Conservation (phyloP, 2,329 filamentous ascomycete genomes). For the Phialemoniopsis sp. region DNA sequence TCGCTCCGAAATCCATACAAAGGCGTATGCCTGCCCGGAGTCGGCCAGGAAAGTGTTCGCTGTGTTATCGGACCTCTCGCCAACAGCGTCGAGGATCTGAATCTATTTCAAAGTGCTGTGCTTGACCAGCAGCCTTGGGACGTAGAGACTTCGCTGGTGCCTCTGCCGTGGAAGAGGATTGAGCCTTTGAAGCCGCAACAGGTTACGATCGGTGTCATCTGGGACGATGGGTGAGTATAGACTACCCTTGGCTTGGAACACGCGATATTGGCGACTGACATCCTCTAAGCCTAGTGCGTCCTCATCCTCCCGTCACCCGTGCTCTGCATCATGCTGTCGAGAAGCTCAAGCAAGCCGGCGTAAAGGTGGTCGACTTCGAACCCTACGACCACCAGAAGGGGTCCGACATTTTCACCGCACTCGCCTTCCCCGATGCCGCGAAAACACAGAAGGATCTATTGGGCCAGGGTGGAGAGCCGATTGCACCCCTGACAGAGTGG, state of each 20-base stretch:
- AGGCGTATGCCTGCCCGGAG: slow-evolving; percentile 7
- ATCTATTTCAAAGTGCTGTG: slow-evolving; percentile 47
- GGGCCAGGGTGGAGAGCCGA: slow-evolving; percentile 17
- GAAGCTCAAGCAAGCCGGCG: slow-evolving; percentile 11
- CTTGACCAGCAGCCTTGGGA: slow-evolving; percentile 60
- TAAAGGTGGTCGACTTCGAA: slow-evolving; percentile 16
- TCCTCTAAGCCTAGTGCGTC: no score
- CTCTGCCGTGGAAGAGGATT: slow-evolving; percentile 51
- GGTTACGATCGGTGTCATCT: slow-evolving; percentile 13
- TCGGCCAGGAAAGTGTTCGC: no score
- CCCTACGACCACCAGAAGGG: slow-evolving; percentile 15
- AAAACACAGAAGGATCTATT: slow-evolving; percentile 10
- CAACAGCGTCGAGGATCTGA: slow-evolving; percentile 38
- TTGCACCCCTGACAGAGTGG: slow-evolving; percentile 19
- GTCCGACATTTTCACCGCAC: slow-evolving; percentile 10
- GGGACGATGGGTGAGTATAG: slow-evolving; percentile 13
- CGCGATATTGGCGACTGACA: no score
- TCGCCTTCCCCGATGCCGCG: slow-evolving; percentile 20
- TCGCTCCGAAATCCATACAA: slow-evolving; percentile 19
- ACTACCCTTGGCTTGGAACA: no score
- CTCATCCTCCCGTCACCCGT: slow-evolving; percentile 15
- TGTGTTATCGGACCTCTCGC: slow-evolving; percentile 5
- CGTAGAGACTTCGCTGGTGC: slow-evolving; percentile 59
- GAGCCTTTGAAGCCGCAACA: slow-evolving; percentile 3
- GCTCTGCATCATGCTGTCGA: slow-evolving; percentile 10